Evolutionary conservation across 345 rosid species (phyloP).

Genomic region (Gossypium stocksii): DNA sequence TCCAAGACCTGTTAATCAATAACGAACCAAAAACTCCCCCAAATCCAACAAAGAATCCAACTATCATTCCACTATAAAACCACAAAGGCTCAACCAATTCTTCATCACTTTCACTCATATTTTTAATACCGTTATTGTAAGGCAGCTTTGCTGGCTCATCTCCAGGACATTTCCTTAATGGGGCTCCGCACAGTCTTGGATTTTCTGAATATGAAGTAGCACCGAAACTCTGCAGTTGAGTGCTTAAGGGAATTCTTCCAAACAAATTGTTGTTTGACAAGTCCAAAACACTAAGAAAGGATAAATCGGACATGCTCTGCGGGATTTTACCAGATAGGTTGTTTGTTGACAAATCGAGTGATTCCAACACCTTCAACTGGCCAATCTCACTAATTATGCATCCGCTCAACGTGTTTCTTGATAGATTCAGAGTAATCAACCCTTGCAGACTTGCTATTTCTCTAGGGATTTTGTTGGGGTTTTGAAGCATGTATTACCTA

Average conservation of each 20-base stretch:
- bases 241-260: slow-evolving; percentile 16
- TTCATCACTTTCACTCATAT: not conserved
- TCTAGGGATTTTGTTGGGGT: too few relatives aligned
- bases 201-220: slow-evolving; percentile 10
- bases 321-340: slow-evolving; percentile 2
- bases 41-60: not conserved
- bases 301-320: not conserved
- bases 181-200: slow-evolving; percentile 18
- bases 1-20: not conserved
- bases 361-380: not conserved
- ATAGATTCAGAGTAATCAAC: slow-evolving; percentile 16
- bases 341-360: slow-evolving; percentile 21
- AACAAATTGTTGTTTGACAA: slow-evolving; percentile 23
- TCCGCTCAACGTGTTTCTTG: slow-evolving; percentile 19
- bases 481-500: too few relatives aligned
- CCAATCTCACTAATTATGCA: slow-evolving; percentile 13
- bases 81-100: not conserved
- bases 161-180: not conserved
- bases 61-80: not conserved
- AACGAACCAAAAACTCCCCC: not conserved
- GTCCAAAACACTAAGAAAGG: slow-evolving; percentile 7
- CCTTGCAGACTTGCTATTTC: not conserved
- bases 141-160: not conserved
- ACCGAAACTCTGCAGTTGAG: slow-evolving; percentile 15
- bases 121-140: not conserved